Evolutionary conservation across 2,329 filamentous ascomycete species (phyloP).

Genomic region (Penicillium sp.): DNA sequence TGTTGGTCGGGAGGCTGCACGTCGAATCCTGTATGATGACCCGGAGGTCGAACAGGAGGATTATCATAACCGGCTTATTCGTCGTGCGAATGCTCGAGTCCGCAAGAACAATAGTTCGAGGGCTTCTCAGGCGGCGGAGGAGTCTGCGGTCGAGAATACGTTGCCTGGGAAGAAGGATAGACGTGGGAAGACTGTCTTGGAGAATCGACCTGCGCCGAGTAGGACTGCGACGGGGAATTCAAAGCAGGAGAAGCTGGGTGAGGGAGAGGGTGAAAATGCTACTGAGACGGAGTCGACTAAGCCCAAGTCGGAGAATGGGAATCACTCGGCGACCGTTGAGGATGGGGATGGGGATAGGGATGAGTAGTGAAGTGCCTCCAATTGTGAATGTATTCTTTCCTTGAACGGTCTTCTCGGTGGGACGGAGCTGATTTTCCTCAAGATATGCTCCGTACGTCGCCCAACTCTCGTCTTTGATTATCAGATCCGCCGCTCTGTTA

Average conservation of each 20-base stretch:
- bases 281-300: constrained; percentile 18
- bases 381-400: not conserved
- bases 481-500: too few relatives aligned
- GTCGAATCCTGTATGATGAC: constrained; percentile 40
- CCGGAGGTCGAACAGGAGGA: constrained; percentile 32
- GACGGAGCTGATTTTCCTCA: too few relatives aligned
- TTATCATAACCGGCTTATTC: constrained; percentile 34
- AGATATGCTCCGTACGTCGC: too few relatives aligned
- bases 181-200: constrained; percentile 24
- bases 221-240: constrained; percentile 1
- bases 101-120: constrained; percentile 10
- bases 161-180: constrained; percentile 7
- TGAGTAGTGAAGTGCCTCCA: not conserved
- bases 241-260: not conserved
- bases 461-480: too few relatives aligned
- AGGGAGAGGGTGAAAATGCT: constrained; percentile 11
- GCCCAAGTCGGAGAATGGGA: constrained; percentile 4
- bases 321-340: constrained; percentile 13
- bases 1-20: constrained; percentile 38
- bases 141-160: constrained; percentile 23
- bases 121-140: constrained; percentile 19
- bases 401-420: too few relatives aligned
- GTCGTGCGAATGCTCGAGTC: constrained; percentile 19
- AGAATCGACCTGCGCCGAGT: not conserved
- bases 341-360: constrained; percentile 9